Conservation (phyloP, 495 filamentous ascomycete species). For the Talaromyces adpressus region DNA sequence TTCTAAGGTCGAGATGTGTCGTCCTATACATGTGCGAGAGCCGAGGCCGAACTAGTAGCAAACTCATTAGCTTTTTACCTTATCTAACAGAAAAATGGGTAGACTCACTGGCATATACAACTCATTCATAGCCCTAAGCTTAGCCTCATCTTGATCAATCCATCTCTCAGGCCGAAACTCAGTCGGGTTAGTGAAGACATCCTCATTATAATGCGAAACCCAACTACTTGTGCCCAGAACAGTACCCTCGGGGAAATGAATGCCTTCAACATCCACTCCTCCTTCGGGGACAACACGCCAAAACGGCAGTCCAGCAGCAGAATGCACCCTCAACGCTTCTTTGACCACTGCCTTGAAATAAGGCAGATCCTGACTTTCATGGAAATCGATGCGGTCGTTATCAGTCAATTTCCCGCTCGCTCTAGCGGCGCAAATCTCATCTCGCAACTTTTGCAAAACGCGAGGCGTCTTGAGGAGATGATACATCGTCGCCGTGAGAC, state of each 20-base stretch:
- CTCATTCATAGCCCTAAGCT: constrained; percentile 32
- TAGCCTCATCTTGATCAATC: constrained; percentile 35
- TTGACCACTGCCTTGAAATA: constrained; percentile 66
- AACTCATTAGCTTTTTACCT: neutral
- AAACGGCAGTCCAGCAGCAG: constrained; percentile 53
- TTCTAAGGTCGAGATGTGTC: constrained; percentile 39
- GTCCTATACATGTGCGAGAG: constrained; percentile 38
- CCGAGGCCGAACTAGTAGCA: constrained; percentile 31
- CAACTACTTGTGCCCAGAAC: constrained; percentile 56
- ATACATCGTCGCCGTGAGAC: constrained; percentile 43
- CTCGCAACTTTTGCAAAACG: constrained; percentile 29
- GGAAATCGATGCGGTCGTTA: neutral
- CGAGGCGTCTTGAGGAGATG: constrained; percentile 27
- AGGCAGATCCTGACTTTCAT: constrained; percentile 27
- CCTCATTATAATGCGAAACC: constrained; percentile 46
- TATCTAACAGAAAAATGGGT: too few species aligned
- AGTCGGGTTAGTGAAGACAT: constrained; percentile 46
- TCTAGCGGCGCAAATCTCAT: constrained; percentile 36
- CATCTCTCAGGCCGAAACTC: constrained; percentile 50
- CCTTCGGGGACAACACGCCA: constrained; percentile 56
- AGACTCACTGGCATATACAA: constrained; percentile 35
- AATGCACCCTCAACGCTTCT: constrained; percentile 61
- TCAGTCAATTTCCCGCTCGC: constrained; percentile 25
- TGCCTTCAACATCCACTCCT: constrained; percentile 40
- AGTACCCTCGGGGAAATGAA: constrained; percentile 45